These are phyloP conservation scores for Colletotrichum sp. DNA, from an alignment of 2,329 filamentous ascomycete genomes.

Conservation along the genomic window DNA sequence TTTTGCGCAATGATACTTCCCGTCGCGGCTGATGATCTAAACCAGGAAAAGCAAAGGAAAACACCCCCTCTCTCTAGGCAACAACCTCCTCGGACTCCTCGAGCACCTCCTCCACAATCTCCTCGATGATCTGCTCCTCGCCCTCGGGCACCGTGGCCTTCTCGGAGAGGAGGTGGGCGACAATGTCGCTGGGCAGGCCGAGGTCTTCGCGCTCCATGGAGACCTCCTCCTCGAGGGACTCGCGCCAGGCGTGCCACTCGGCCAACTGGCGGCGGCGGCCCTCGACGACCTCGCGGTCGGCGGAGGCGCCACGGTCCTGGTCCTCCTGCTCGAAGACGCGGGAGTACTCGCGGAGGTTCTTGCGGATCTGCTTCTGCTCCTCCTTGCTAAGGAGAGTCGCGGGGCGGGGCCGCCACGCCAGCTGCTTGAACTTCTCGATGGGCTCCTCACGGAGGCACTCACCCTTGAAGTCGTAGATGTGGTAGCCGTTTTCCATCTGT, in stretches of 20 bases:
- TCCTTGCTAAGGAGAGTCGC: conserved; percentile 92
- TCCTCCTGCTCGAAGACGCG: conserved; percentile 96
- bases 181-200: conserved; percentile 70
- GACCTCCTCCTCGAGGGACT: conserved; percentile 73
- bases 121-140: conserved; percentile 83
- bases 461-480: conserved; percentile 96
- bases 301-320: conserved; percentile 88
- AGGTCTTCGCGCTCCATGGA: conserved; percentile 72
- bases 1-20: neutral
- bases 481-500: conserved; percentile 99
- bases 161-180: conserved; percentile 66
- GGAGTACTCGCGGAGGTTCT: conserved; percentile 97
- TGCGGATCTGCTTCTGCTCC: conserved; percentile 96
- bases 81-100: conserved; percentile 86
- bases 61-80: conserved; percentile 22
- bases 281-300: conserved; percentile 93
- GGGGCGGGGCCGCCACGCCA: conserved; percentile 91
- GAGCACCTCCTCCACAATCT: conserved; percentile 83
- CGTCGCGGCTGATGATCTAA: neutral
- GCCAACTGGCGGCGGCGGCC: conserved; percentile 80
- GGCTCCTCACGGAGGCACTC: conserved; percentile 87
- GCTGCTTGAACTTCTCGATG: conserved; percentile 97
- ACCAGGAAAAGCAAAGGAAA: neutral
- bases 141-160: conserved; percentile 61
- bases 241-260: conserved; percentile 90